phyloP scores from a whole-genome alignment of 73 alveolate genomes.

The Urostyla sp. region DNA sequence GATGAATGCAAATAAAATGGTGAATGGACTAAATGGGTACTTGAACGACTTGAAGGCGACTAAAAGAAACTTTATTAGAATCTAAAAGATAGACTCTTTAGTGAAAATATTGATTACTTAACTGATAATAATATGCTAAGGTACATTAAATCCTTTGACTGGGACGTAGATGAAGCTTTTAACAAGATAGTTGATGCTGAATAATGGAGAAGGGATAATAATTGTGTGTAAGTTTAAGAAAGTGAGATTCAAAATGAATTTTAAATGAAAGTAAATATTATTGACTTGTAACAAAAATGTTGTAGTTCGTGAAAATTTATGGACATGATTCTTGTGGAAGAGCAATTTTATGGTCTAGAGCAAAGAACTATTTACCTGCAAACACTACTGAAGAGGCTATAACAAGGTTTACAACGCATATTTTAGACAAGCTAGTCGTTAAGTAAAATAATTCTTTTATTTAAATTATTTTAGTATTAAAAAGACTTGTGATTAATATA shows the following conservation, averaged over 20 bases:
- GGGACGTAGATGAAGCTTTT: conserved; percentile 51
- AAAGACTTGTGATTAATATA: conserved; percentile 9
- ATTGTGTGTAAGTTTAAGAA: not conserved
- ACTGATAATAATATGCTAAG: conserved; percentile 33
- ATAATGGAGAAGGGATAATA: conserved; percentile 28
- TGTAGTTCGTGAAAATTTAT: not conserved
- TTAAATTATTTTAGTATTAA: conserved; percentile 2
- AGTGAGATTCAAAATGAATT: conserved; percentile 5
- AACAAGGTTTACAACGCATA: conserved; percentile 31
- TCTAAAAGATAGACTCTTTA: conserved; percentile 23
- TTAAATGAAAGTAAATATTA: no score
- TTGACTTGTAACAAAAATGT: no score
- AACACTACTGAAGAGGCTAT: conserved; percentile 19
- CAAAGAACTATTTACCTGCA: conserved; percentile 10
- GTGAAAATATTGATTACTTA: conserved; percentile 14
- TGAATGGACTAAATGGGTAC: conserved; percentile 58
- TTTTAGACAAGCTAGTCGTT: conserved; percentile 4
- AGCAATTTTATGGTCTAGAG: conserved; percentile 23
- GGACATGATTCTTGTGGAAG: conserved; percentile 54
- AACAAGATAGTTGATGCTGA: conserved; percentile 4
- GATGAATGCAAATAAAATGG: conserved; percentile 55
- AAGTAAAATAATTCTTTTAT: not conserved
- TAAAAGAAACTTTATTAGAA: conserved; percentile 5
- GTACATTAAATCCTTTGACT: conserved; percentile 33
- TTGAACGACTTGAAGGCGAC: conserved; percentile 58